Evolutionary conservation across 2,329 filamentous ascomycete species (phyloP), one percentile per base, ranked within the genome.

Genomic region (Elsinoe batatas): DNA sequence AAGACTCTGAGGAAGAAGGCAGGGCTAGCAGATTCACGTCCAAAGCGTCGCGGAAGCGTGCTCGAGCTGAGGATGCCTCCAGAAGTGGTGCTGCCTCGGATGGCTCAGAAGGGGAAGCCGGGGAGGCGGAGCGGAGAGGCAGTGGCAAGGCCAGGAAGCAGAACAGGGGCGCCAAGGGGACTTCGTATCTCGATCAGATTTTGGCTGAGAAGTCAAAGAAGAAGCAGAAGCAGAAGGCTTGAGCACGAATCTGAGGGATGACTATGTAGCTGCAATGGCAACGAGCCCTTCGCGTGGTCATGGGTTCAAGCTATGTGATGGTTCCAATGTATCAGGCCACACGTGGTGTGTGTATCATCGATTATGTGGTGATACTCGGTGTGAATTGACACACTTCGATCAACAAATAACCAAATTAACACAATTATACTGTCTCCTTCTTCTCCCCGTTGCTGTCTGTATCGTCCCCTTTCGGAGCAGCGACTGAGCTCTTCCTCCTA

Each of bases 111-210:
- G n/a, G 13, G 15, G 18, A 32, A 20, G 53, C 49, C 30, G 17
- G 46, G 26, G 38, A 32, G 32, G 10, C 18, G 11, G 3, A 32
- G 46, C 17, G n/a, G 36, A 10, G 44, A 30, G 33, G 13, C 22
- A 26, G 60, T 57, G 53, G 57, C 56, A 53, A 53, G 46, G 60
- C 49, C 56, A 61, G 18, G 6, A 51, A 51, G 33, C 5, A 18
- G 53, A 59, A 51, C 20, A 50, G 46, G 22, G 46, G 50, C 26
- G 54, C 38, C 60, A 71, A 72, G 50, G 69, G 69, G 1, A 69
- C 64, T 12, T 79, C 72, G 58, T 81, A 77, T 61, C 67, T 82
- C 20, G 79, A 82, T 64, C 76, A 81, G 60, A 64, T 82, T 13
- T 65, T 77, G 1, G 68, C 68, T 2, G 68, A 75, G 56, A 72